Evolutionary conservation across 192 early-diverging fungal genomes (phyloP).

Genomic region (Phycomyces nitens): DNA sequence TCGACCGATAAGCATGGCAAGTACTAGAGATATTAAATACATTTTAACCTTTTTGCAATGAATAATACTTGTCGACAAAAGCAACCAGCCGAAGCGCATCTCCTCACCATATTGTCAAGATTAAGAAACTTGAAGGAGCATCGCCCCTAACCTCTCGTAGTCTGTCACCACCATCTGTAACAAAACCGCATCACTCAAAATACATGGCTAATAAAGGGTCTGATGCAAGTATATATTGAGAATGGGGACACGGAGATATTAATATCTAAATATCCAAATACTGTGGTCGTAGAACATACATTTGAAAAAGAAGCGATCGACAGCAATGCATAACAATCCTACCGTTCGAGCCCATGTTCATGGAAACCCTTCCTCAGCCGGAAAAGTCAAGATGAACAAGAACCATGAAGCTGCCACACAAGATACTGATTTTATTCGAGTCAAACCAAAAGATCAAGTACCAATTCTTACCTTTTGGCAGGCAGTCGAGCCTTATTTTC

Average conservation of each 20-base stretch:
- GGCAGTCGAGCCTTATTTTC: slow-evolving; percentile 82
- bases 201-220: too few species aligned
- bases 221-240: neutral
- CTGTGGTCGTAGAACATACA: neutral
- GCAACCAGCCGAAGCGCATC: slow-evolving; percentile 16
- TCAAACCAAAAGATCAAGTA: slow-evolving; percentile 59
- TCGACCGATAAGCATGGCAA: too few species aligned
- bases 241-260: too few species aligned
- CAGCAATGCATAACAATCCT: neutral
- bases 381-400: neutral
- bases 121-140: slow-evolving; percentile 16
- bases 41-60: too few species aligned
- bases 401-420: neutral
- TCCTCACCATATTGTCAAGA: slow-evolving; percentile 18
- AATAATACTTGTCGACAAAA: neutral
- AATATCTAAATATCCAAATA: too few species aligned
- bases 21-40: too few species aligned
- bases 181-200: too few species aligned
- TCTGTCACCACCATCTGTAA: neutral
- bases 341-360: slow-evolving; percentile 1
- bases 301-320: slow-evolving; percentile 15
- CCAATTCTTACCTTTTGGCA: slow-evolving; percentile 82
- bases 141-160: slow-evolving; percentile 7
- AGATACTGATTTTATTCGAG: slow-evolving; percentile 25
- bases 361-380: neutral